Conservation (phyloP, 257 asterid genomes). For the Fraxinus excelsior region DNA sequence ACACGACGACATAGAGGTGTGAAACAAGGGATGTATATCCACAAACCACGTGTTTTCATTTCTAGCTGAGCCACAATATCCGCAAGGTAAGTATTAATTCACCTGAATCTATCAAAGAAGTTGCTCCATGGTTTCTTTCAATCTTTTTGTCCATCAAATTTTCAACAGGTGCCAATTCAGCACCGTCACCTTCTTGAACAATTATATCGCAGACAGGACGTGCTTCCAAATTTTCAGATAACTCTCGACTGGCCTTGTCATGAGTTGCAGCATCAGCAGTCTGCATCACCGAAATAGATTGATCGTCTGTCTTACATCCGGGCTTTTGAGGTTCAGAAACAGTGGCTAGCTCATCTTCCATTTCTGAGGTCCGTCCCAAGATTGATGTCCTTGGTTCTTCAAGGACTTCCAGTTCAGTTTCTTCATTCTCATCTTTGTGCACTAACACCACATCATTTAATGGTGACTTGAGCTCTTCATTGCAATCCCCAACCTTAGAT, state of each 20-base stretch:
- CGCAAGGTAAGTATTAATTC: conserved; percentile 20
- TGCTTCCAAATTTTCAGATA: conserved; percentile 25
- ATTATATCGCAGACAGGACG: conserved; percentile 29
- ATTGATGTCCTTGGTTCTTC: conserved; percentile 27
- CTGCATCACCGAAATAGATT: conserved; percentile 34
- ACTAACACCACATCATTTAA: conserved; percentile 24
- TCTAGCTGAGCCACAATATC: conserved; percentile 17
- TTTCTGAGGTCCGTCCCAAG: conserved; percentile 21
- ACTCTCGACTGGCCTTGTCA: conserved; percentile 34
- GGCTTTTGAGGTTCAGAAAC: conserved; percentile 30
- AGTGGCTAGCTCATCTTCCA: conserved; percentile 28
- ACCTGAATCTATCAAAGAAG: conserved; percentile 37
- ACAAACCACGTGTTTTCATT: neutral
- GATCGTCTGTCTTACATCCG: conserved; percentile 29
- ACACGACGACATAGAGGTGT: too few relatives aligned
- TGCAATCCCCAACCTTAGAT: conserved; percentile 34
- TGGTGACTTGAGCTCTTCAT: conserved; percentile 30
- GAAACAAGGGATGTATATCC: conserved; percentile 14
- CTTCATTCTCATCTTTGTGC: conserved; percentile 30
- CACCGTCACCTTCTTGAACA: conserved; percentile 33
- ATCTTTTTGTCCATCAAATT: conserved; percentile 36
- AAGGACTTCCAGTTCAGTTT: conserved; percentile 28
- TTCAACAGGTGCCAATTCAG: conserved; percentile 37
- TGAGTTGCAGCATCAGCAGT: conserved; percentile 33
- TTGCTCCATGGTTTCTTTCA: conserved; percentile 22